Evolutionary conservation across 768 basidiomycete species (phyloP), one percentile per base, ranked within the genome.

Genomic region (Daedaleopsis sinensis): DNA sequence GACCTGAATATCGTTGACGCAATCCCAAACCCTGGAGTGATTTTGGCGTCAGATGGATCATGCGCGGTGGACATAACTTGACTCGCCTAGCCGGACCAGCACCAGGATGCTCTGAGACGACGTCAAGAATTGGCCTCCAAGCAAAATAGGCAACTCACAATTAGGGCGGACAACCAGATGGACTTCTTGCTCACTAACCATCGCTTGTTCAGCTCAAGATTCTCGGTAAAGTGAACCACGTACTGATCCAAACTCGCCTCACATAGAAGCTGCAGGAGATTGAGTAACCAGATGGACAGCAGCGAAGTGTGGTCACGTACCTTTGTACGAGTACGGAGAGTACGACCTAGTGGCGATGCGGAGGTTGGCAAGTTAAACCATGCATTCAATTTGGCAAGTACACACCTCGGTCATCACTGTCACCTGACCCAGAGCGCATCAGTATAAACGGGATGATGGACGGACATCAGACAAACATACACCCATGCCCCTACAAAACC

Each of bases 1-100:
- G 18, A 57, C 56, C 56, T 61, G 53, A 61, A 53, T 47, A 61
- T 55, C 2, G 54, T 61, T 24, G 59, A 61, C 38, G 53, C 59
- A 39, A 61, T 55, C 18, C 59, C 59, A 38, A 61, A 61, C 13
- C n/a, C 46, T 47, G 19, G 39, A 47, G 18, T 18, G 9, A n/a
- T 21, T 3, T 9, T 5, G 21, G 46, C n/a, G 36, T 16, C 11
- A 38, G 38, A 18, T 19, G 23, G 2, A 13, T 11, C 5, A 27
- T 24, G 49, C 49, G n/a, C 13, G 9, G 18, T 11, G 21, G 27
- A 32, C 27, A 3, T 32, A 32, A 32, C 27, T 32, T 7, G 27
- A 32, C 27, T 32, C 3, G 7, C 27, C 27, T 32, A 32, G 27
- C 27, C 27, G 27, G 27, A 32, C 7, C 7, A 32, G 27, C 27